Base-by-base conservation (phyloP, 768 basidiomycete genomes). In the Russula vinacea region DNA sequence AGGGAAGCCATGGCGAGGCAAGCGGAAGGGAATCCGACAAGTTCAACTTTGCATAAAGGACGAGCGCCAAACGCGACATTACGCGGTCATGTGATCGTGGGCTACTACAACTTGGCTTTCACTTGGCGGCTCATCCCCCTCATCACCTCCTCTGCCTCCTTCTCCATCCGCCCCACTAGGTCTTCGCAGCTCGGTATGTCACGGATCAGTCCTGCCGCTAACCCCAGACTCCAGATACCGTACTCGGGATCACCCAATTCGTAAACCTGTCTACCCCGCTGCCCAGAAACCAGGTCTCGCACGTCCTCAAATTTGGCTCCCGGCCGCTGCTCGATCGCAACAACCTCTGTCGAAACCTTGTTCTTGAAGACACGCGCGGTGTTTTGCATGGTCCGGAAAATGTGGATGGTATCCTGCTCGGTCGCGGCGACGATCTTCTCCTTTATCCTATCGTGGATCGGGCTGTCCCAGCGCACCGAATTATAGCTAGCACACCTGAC, bases 361-460 rank as follows among this genome's bases (percentile, higher is more conserved):
- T 95, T 95, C 79, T 88, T 93, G 80, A 81, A 91, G 13, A 92
- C 90, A n/a, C 91, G 83, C 14, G 90, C 84, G 3, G 91, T 92
- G 71, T 94, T 92, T 71, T 81, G 80, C 52, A 96, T 75, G 0
- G 90, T 93, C 56, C 94, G 84, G 80, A 97, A 94, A 69, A 97
- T 94, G 74, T 95, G 94, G 2, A 89, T 73, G 0, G 93, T 93
- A 73, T 94, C 91, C 60, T 82, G 81, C 73, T 97, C 95, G 0
- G 82, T 85, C 14, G 92, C 88, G 16, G 83, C 79, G 40, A 97
- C 88, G 53, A 97, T 96, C 74, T 84, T 89, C 58, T 94, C 81
- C 74, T 98, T 97, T 81, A 98, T 91, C 66, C 85, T 89, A 64
- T 89, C 82, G 73, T 96, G 94, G 60, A 94, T 92, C 16, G 90